Percentiles rank a stretch among this genome's conserved stretches.
These are phyloP conservation scores for Telopea speciosissima DNA, from an alignment of 177 flowering plant species.

Conservation along the genomic window DNA sequence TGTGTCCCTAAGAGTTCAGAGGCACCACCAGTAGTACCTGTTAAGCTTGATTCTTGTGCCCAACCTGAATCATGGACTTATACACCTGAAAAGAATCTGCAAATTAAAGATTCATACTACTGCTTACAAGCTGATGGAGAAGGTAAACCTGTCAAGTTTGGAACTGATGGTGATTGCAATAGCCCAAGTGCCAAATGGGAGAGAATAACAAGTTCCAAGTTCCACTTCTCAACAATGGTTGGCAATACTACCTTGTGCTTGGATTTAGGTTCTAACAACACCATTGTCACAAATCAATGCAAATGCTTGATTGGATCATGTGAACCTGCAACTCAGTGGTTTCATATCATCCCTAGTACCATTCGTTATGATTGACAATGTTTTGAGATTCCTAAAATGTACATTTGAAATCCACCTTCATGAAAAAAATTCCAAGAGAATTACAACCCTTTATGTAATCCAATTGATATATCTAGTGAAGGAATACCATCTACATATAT, in stretches of 20 bases:
- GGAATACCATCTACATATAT: too few species aligned
- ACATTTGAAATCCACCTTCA: too few species aligned
- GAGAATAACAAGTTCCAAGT: constrained; percentile 53
- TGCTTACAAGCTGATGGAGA: constrained; percentile 52
- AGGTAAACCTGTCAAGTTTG: constrained; percentile 45
- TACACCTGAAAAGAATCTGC: constrained; percentile 35
- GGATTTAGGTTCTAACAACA: constrained; percentile 48
- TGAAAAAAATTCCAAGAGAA: too few species aligned
- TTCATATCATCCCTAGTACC: constrained; percentile 55
- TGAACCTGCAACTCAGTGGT: constrained; percentile 87
- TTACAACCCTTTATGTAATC: too few species aligned
- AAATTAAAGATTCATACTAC: constrained; percentile 42
- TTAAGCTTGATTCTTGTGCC: constrained; percentile 61
- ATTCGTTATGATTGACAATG: too few species aligned
- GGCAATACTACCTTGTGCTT: constrained; percentile 38
- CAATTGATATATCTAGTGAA: too few species aligned
- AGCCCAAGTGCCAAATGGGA: constrained; percentile 48
- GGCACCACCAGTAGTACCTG: constrained; percentile 18
- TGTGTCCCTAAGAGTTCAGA: constrained; percentile 42
- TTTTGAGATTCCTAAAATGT: too few species aligned
- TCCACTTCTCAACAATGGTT: constrained; percentile 60
- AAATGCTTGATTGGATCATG: constrained; percentile 50
- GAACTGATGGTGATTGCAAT: constrained; percentile 30
- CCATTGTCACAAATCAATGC: constrained; percentile 47
- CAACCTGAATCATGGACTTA: constrained; percentile 61